A percentile compares a stretch with the other conserved stretches of the same genome.
Conservation (phyloP, 306 rosid species). For the Rosa rugosa region DNA sequence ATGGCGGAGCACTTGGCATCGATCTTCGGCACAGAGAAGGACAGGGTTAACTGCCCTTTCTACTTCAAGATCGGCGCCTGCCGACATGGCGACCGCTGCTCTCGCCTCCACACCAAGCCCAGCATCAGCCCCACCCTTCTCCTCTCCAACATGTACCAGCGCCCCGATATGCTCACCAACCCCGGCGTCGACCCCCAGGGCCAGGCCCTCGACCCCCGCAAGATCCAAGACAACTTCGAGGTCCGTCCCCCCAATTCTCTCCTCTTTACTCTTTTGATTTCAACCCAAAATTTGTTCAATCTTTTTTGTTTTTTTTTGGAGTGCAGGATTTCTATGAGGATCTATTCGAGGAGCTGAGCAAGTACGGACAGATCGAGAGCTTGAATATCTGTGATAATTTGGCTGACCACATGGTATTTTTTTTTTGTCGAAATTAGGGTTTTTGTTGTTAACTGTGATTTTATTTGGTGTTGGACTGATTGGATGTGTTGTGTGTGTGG, state of each 20-base stretch:
- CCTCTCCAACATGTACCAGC: conserved; percentile 95
- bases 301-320: background rate
- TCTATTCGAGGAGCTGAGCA: conserved; percentile 92
- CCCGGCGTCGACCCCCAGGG: conserved; percentile 59
- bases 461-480: background rate
- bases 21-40: conserved; percentile 97
- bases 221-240: conserved; percentile 92
- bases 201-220: conserved; percentile 80
- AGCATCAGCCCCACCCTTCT: conserved; percentile 92
- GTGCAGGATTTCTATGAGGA: conserved; percentile 89
- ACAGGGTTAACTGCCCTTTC: conserved; percentile 94
- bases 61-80: conserved; percentile 99
- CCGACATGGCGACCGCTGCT: conserved; percentile 96
- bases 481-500: background rate
- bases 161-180: conserved; percentile 77
- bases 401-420: conserved; percentile 91
- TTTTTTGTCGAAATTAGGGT: background rate
- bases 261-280: background rate
- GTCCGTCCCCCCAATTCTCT: conserved; percentile 15
- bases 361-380: conserved; percentile 90
- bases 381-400: conserved; percentile 93
- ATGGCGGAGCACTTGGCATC: conserved; percentile 99
- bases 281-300: background rate
- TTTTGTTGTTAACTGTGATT: background rate
- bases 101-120: conserved; percentile 93